Evolutionary conservation across 306 rosid species (phyloP), one percentile per base, ranked within the genome.

Genomic region (Trichosanthes truncata): DNA sequence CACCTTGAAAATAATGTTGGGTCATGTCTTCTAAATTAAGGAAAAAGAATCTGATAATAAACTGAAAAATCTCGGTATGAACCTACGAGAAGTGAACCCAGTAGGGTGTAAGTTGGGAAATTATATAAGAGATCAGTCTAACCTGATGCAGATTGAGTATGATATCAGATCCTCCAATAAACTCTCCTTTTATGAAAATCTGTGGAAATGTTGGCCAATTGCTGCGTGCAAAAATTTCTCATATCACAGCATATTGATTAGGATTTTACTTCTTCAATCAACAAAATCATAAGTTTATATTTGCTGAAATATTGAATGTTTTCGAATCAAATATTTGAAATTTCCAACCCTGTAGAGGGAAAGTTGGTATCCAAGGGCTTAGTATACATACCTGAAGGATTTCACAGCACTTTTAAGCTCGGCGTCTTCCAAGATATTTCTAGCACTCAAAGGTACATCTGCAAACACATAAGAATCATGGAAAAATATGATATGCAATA

Each of bases 171-270:
- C 97, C 97, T 76, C 98, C 98, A 82, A 92, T 74, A 66, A 95
- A 95, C 87, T 94, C 97, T 75, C 97, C 97, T 87, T 92, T 91
- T 53, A 94, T 87, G 92, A 92, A 94, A 69, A 94, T 82, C 81
- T 94, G 97, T 0, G 98, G 97, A 85, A 94, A 91, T 73, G 97
- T 94, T 66, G 97, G 98, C 97, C 97, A 91, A 73, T 80, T 38
- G 85, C 97, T 94, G 89, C 85, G 81, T 6, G 7, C n/a, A 29
- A 79, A 61, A 49, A 41, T 65, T 57, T 14, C 29, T 20, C 66
- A n/a, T 11, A 79, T 61, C 43, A 45, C 57, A 23, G 13, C 68
- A 38, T 3, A 40, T 66, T 4, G 1, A 66, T 7, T 5, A 57
- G 31, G 33, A 21, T 9, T 57, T 20, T 36, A 66, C 49, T 66